phyloP scores from a whole-genome alignment of 2,329 filamentous ascomycete species.

The Penicillium sp. region DNA sequence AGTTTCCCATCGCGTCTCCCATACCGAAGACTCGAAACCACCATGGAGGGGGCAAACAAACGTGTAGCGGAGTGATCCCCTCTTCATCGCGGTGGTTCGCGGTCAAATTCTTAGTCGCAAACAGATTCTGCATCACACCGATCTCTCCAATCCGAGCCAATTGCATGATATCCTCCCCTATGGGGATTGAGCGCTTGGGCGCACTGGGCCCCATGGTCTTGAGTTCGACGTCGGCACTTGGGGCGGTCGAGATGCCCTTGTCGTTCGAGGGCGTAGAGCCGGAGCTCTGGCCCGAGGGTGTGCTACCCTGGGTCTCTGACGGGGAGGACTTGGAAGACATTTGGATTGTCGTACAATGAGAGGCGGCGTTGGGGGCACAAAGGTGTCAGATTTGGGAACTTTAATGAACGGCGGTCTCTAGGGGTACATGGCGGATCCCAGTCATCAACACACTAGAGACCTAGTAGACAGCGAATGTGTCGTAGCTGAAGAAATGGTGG shows the following conservation, averaged over 20 bases:
- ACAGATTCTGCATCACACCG: slow-evolving; percentile 78
- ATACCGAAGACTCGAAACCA: neutral
- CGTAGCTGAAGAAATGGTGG: neutral
- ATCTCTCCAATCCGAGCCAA: slow-evolving; percentile 84
- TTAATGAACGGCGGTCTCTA: slow-evolving; percentile 6
- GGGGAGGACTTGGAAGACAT: slow-evolving; percentile 30
- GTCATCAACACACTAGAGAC: neutral
- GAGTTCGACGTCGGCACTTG: slow-evolving; percentile 38
- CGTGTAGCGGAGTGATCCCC: slow-evolving; percentile 92
- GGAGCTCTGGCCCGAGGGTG: slow-evolving; percentile 20
- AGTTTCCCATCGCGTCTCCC: neutral
- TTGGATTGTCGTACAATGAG: slow-evolving; percentile 1
- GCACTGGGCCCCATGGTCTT: slow-evolving; percentile 33
- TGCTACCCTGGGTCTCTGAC: slow-evolving; percentile 21
- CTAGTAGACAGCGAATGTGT: neutral
- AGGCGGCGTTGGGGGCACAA: neutral
- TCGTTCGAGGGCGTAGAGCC: slow-evolving; percentile 24
- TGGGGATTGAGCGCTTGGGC: slow-evolving; percentile 34
- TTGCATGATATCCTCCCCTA: slow-evolving; percentile 88
- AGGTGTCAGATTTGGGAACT: slow-evolving; percentile 9
- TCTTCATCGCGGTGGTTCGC: slow-evolving; percentile 82
- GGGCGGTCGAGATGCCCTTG: slow-evolving; percentile 31
- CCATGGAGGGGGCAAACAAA: slow-evolving; percentile 44
- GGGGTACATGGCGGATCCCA: slow-evolving; percentile 11
- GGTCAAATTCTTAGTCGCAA: slow-evolving; percentile 74